Evolutionary conservation across 208 protist genomes (phyloP).

Genomic region (Leishmania tropica): DNA sequence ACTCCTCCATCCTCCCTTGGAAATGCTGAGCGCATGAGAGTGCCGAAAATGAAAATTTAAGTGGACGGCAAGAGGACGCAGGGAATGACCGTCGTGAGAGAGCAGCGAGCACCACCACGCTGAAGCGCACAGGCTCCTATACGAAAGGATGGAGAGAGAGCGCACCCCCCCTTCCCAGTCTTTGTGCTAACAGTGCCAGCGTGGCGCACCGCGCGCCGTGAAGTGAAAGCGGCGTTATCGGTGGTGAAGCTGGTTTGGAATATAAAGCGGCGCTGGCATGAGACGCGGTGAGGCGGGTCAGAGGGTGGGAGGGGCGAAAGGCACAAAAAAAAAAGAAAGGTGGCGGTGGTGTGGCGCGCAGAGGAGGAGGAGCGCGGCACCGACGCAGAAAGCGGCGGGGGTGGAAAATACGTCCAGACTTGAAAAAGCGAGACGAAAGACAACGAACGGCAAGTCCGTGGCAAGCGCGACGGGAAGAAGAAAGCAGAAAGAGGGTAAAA

Average conservation of each 20-base stretch:
- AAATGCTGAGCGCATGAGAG: not conserved
- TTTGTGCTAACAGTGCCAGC: not conserved
- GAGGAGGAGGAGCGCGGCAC: not conserved
- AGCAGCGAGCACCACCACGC: not conserved
- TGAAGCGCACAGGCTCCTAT: not conserved
- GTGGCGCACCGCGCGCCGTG: not conserved
- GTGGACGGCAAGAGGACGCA: not conserved
- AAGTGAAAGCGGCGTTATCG: not conserved
- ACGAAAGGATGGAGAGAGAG: not conserved
- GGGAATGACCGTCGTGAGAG: not conserved
- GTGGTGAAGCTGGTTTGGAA: not conserved
- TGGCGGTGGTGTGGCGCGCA: not conserved
- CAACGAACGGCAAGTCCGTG: not conserved
- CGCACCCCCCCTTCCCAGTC: not conserved
- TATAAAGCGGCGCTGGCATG: not conserved
- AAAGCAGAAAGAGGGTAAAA: not conserved
- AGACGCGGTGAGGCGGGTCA: not conserved
- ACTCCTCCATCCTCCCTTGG: not conserved
- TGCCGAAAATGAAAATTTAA: not conserved
- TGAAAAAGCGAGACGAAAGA: slow-evolving; percentile 3
- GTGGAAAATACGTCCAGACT: not conserved
- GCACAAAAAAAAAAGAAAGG: not conserved
- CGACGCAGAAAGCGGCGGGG: not conserved
- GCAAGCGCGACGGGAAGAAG: not conserved
- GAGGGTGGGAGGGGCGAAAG: not conserved